Conservation (phyloP, 1,284 basidiomycete species). For the Ganoderma meredithae region DNA sequence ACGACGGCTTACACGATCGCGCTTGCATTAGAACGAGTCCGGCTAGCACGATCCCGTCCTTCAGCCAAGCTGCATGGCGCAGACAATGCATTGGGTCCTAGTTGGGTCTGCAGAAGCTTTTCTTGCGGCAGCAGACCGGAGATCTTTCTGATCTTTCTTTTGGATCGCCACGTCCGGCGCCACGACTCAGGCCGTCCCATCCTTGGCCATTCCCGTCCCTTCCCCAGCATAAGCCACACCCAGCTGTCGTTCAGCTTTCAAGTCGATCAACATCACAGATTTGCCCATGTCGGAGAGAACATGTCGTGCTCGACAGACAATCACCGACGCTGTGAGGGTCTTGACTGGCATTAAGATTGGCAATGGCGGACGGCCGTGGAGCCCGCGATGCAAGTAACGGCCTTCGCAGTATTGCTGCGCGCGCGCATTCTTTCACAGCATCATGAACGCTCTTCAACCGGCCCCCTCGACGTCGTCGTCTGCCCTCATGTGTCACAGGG, state of each 20-base stretch:
- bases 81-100: neutral
- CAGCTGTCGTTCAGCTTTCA: neutral
- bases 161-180: slow-evolving; percentile 25
- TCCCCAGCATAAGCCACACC: neutral
- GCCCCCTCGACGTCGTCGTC: neutral
- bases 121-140: slow-evolving; percentile 6
- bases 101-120: neutral
- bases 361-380: neutral
- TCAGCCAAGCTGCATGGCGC: neutral
- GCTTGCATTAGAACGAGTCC: neutral
- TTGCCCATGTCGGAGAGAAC: neutral
- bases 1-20: neutral
- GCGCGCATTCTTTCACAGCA: slow-evolving; percentile 5
- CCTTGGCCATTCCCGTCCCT: neutral
- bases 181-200: slow-evolving; percentile 9
- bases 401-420: slow-evolving; percentile 12
- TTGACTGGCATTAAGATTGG: neutral
- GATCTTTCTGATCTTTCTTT: slow-evolving; percentile 27
- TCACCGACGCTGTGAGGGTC: neutral
- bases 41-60: neutral
- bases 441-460: neutral
- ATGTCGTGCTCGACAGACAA: neutral
- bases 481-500: slow-evolving; percentile 9
- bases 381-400: neutral
- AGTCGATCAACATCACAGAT: neutral